Evolutionary conservation across 305 asterid species (phyloP), one percentile per base, ranked within the genome.

Genomic region (Euphrasia arctica): DNA sequence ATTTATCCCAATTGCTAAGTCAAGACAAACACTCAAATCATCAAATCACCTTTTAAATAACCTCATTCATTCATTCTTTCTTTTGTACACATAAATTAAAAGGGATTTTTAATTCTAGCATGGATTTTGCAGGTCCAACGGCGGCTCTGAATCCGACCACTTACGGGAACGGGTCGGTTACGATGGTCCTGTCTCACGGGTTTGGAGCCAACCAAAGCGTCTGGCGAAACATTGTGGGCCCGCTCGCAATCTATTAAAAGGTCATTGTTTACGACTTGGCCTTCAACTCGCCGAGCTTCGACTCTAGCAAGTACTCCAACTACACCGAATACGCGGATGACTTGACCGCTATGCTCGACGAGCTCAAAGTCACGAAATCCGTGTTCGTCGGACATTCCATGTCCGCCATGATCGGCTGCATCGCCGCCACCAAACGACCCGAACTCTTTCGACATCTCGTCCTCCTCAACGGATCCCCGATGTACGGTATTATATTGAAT

Each of bases 221-320:
- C 0, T 50, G 56, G 56, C 29, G 13, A 6, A 13, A 50, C 29
- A 15, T 50, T 5, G 2, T 50, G 6, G 9, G 28, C 8, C 10
- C 22, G 10, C 56, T 50, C 8, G 56, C 56, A 15, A 13, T 14
- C 56, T 14, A 0, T 6, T 50, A 4, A 28, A 50, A 50, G 56
- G 56, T 50, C 8, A 14, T 50, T 10, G 56, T 50, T 50, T 50
- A 50, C 1, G 56, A 50, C 15, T 47, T 47, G 51, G 51, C 56
- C 2, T 50, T 50, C 22, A 18, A 18, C 15, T 47, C 51, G 51
- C 15, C 5, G 25, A 27, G 12, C 51, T 18, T 18, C 22, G 51
- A 47, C 10, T 4, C 15, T 47, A 4, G 0, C 13, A 50, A 18
- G 28, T 50, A 50, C 27, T 50, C 29, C 2, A 4, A 15, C 18